Base-by-base conservation (phyloP, 371 early-diverging fungal species). In the Syncephalastrum contaminatum region DNA sequence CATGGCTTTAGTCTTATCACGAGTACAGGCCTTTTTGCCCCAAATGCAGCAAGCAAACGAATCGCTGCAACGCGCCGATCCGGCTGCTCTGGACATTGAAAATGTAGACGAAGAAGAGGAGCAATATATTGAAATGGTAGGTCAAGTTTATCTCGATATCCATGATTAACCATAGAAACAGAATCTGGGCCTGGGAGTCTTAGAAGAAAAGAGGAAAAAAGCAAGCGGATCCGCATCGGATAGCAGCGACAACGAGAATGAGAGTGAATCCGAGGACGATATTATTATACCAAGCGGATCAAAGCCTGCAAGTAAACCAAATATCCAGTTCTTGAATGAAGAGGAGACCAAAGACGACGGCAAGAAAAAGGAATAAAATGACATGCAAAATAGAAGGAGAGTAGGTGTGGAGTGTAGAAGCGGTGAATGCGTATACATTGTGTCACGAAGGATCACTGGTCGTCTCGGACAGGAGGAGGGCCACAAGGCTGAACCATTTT, bases 401-500 rank as follows among this genome's bases (percentile, higher is more conserved):
- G 36, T 30, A 30, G 10, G 36, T 10, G 36, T 30, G 36, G 36
- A 8, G 3, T 30, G 36, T 2, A 8, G 36, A 5, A 7, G 25
- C 25, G 25, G 25, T 7, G 25, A 7, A 25, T 25, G 25, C 25
- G 1, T 25, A 25, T 25, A 25, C 3, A 25, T 25, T 25, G 25
- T 25, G 25, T 7, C 7, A 25, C 7, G 36, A 5, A 30, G 36
- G 10, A 8, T 30, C 72, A 77, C 46, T 67, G 68, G 19, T 85
- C 83, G 57, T 87, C 81, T 43, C 75, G 73, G 39, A 67, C 73
- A 48, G 81, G 75, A 48, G 88, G 89, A 39, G 84, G 81, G 15
- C 89, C 88, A 49, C 89, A 89, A 43, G 89, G 91, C 55, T 84
- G 87, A 13, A 89, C 58, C 88, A 90, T 89, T 88, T 87, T 90